Base-by-base conservation (phyloP, 495 filamentous ascomycete species). In the Chaetomium cochliodes region DNA sequence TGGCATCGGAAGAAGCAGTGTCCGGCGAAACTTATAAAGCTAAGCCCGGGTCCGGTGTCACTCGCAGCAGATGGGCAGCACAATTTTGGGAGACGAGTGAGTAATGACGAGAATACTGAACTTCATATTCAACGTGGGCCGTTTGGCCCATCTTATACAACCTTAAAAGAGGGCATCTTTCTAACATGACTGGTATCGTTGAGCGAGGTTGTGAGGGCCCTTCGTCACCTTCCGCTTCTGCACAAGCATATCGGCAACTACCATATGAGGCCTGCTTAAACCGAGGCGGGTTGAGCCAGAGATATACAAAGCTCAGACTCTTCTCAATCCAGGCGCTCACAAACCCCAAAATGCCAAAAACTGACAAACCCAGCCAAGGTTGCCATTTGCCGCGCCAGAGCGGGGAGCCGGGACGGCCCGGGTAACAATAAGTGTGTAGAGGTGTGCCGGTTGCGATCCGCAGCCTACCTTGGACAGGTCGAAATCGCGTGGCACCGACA, bases 401-500 rank as follows among this genome's bases (percentile, higher is more conserved):
- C 44, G 51, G 51, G 46, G 41, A 55, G 15, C 5, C 44, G 50
- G 51, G 60, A 28, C 3, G 28, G 58, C 58, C 54, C 54, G 13
- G 30, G 54, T 30, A 49, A 23, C 0, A 30, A 28, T 26, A 30
- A 46, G 2, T 23, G 50, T 54, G 60, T 37, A 37, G 51, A 63
- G 60, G 20, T 26, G 37, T 47, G 51, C 30, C 41, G 9, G 52
- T 49, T 13, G 16, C 49, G 39, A 33, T 37, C 51, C 60, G 22
- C 18, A 39, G 12, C 9, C 22, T 20, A 8, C 20, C 33, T 37
- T 37, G 11, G 33, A 37, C 39, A n/a, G 28, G 23, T 51, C 28
- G 46, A 52, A 62, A 25, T 30, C 41, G 37, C 20, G 57, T 55
- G 54, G 41, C 22, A 42, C 64, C 64, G 37, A 63, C 51, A 51